Conservation (phyloP, 331 rosid species). For the Dryas integrifolia region DNA sequence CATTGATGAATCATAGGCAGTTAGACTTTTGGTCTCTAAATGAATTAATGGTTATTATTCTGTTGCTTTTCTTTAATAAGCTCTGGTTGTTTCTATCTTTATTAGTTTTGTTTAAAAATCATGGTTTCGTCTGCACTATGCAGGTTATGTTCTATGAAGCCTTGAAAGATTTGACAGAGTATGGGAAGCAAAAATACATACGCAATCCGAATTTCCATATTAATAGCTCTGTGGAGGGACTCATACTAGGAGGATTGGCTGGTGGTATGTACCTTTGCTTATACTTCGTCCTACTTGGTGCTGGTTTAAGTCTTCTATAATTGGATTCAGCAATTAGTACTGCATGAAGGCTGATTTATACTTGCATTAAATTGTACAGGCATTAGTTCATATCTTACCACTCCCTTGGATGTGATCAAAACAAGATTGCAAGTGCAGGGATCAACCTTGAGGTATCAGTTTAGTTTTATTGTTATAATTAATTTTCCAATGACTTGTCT, state of each 20-base stretch:
- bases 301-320: constrained; percentile 1
- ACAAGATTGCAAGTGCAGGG: constrained; percentile 89
- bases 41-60: not conserved
- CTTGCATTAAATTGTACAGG: constrained; percentile 43
- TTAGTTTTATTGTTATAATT: constrained; percentile 17
- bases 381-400: constrained; percentile 75
- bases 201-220: constrained; percentile 40
- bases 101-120: not conserved
- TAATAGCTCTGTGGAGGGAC: constrained; percentile 67
- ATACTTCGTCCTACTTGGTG: constrained; percentile 9
- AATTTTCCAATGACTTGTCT: not conserved
- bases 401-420: constrained; percentile 82
- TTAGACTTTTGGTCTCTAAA: not conserved
- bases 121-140: constrained; percentile 12
- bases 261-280: constrained; percentile 64
- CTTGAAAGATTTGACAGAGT: constrained; percentile 57
- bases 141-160: constrained; percentile 82
- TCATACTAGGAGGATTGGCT: constrained; percentile 76
- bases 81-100: not conserved
- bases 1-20: not conserved
- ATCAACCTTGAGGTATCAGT: constrained; percentile 59
- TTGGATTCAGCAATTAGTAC: constrained; percentile 9
- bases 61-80: not conserved
- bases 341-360: constrained; percentile 13
- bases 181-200: constrained; percentile 61